Base-by-base conservation (phyloP, 371 early-diverging fungal species). In the Zancudomyces culisetae region DNA sequence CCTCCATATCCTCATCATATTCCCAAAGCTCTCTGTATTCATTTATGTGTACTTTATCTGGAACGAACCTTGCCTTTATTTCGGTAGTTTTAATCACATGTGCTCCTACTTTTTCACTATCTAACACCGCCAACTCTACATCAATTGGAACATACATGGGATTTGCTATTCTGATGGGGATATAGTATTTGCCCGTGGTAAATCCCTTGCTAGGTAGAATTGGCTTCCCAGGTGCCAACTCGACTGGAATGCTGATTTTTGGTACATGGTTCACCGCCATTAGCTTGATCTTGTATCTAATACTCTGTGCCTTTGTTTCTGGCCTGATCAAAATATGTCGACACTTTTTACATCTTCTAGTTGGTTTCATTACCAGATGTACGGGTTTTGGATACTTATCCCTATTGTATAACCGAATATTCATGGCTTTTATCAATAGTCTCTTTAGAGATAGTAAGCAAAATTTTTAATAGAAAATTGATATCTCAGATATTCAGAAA, bases 251-350 rank as follows among this genome's bases (percentile, higher is more conserved):
- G 2, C 81, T 81, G 45, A 90, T 81, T 28, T 67, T 77, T 4
- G 90, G 90, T 43, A 88, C 64, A 59, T 76, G 80, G 52, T 79
- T 79, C 56, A 81, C 73, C 1, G 90, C 91, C 30, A 83, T 77
- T 49, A 81, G 72, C 63, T 87, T 86, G 59, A 90, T 85, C 59
- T 83, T 85, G 69, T 90, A 90, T 49, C 78, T 70, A 1, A 82
- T 82, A 18, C 78, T 72, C 55, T 87, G 86, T 0, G 91, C 87
- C 57, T 90, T 90, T 59, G 81, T 81, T 49, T 91, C 91, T 0
- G 92, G 92, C 60, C 87, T 89, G 55, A 88, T 81, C 21, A 94
- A 63, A 28, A 89, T 81, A 53, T 88, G 85, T 22, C 85, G 79
- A 65, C 94, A 94, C 2, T 73, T 64, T 20, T 85, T 75, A 58